These are phyloP conservation scores for Oryza punctata DNA, from an alignment of 176 grass and related monocot genomes.

Conservation along the genomic window DNA sequence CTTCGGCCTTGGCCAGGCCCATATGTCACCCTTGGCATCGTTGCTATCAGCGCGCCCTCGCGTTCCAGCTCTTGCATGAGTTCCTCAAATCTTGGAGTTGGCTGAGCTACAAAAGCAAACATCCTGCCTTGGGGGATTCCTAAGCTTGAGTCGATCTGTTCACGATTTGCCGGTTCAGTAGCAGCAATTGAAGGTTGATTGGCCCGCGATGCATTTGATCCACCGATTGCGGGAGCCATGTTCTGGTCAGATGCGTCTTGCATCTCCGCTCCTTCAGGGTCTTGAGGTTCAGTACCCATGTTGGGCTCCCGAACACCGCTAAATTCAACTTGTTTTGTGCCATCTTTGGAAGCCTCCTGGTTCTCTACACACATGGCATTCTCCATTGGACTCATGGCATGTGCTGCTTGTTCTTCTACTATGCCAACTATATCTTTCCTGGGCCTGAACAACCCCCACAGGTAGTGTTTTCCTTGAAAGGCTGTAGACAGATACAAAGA, in stretches of 20 bases:
- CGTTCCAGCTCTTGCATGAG: slow-evolving; percentile 34
- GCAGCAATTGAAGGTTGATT: neutral
- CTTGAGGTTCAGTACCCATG: neutral
- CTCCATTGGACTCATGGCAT: no score
- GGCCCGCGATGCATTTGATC: neutral
- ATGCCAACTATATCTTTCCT: neutral
- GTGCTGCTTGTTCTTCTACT: neutral
- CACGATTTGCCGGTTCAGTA: neutral
- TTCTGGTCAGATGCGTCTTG: neutral
- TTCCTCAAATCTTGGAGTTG: neutral
- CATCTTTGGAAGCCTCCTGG: no score
- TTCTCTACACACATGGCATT: neutral
- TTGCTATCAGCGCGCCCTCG: slow-evolving; percentile 14
- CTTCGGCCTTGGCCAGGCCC: neutral
- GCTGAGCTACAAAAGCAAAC: slow-evolving; percentile 12
- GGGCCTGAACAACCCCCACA: slow-evolving; percentile 56
- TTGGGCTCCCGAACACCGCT: neutral
- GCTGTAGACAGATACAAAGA: no score
- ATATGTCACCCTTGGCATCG: slow-evolving; percentile 18
- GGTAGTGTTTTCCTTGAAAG: slow-evolving; percentile 48
- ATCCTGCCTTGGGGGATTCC: neutral
- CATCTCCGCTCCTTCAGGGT: neutral
- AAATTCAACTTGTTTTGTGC: no score
- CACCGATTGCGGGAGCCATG: neutral
- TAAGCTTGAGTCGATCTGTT: neutral